Evolutionary conservation across 345 rosid species (phyloP).

Genomic region (Cardamine occulta): DNA sequence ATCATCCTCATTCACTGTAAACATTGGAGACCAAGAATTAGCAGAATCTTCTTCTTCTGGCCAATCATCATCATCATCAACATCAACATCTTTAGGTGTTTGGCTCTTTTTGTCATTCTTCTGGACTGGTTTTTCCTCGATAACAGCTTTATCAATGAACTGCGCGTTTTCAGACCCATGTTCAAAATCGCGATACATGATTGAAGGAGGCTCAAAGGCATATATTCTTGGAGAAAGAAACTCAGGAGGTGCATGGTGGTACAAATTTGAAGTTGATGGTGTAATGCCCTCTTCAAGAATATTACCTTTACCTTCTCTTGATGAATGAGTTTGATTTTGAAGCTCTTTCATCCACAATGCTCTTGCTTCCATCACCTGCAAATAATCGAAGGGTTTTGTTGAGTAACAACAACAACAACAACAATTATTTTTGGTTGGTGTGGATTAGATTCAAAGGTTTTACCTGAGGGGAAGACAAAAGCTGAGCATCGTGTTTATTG

Average conservation of each 20-base stretch:
- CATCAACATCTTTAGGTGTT: constrained; percentile 40
- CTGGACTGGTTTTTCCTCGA: constrained; percentile 58
- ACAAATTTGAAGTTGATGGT: constrained; percentile 49
- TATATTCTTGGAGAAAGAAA: constrained; percentile 50
- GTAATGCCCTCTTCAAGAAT: constrained; percentile 45
- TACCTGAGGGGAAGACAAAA: constrained; percentile 82
- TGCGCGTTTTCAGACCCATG: constrained; percentile 55
- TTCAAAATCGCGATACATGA: constrained; percentile 48
- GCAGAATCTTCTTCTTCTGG: constrained; percentile 74
- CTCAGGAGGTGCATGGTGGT: constrained; percentile 47
- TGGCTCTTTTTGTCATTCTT: constrained; percentile 45
- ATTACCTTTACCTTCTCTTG: constrained; percentile 39
- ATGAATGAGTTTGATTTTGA: constrained; percentile 40
- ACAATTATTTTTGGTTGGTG: neutral
- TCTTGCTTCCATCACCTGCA: constrained; percentile 85
- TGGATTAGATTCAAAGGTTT: constrained; percentile 24
- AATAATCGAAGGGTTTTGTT: neutral
- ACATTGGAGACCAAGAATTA: constrained; percentile 50
- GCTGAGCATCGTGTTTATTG: constrained; percentile 69
- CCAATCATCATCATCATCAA: constrained; percentile 80
- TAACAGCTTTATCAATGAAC: constrained; percentile 72
- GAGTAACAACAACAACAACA: neutral
- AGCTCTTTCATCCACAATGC: constrained; percentile 68
- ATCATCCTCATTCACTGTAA: constrained; percentile 77
- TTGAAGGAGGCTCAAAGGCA: constrained; percentile 48